Percentiles rank a stretch among this genome's conserved stretches.
Evolutionary conservation across 805 yeast genomes (phyloP).

Genomic region (Wickerhamomyces bovis): DNA sequence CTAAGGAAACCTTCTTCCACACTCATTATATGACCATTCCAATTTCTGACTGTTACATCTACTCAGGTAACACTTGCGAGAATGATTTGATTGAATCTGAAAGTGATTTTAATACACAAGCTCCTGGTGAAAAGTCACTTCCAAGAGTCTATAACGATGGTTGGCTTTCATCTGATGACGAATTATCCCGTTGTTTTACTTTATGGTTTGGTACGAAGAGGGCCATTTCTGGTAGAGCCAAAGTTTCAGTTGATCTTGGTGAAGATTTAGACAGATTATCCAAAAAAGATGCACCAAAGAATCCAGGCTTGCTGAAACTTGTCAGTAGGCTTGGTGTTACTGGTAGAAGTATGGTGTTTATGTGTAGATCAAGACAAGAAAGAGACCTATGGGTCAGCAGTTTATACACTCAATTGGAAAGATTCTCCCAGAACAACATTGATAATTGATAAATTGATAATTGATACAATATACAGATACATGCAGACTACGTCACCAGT

Average conservation of each 20-base stretch:
- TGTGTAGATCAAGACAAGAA: conserved; percentile 78
- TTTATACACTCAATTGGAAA: conserved; percentile 30
- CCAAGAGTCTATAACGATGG: conserved; percentile 81
- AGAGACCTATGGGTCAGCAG: conserved; percentile 73
- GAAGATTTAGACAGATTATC: not conserved
- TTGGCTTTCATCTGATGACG: conserved; percentile 77
- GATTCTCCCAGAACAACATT: conserved; percentile 18
- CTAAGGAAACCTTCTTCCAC: conserved; percentile 43
- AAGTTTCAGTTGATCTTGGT: not conserved
- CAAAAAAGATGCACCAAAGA: conserved; percentile 14
- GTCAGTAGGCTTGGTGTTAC: conserved; percentile 55
- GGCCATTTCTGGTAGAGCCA: conserved; percentile 28
- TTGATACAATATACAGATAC: too few relatives aligned
- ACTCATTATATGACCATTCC: conserved; percentile 54
- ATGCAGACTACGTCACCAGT: too few relatives aligned
- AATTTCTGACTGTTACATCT: conserved; percentile 62
- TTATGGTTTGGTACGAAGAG: conserved; percentile 75
- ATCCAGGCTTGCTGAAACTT: conserved; percentile 40
- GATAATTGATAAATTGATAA: conserved; percentile 2
- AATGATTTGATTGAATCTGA: conserved; percentile 47
- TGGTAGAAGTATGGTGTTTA: conserved; percentile 65
- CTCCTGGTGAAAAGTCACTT: conserved; percentile 50
- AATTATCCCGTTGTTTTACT: conserved; percentile 69
- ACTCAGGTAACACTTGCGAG: conserved; percentile 60
- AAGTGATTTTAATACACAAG: conserved; percentile 30